Conservation (phyloP, 2,329 filamentous ascomycete species). For the Sarocladium brachiariae region DNA sequence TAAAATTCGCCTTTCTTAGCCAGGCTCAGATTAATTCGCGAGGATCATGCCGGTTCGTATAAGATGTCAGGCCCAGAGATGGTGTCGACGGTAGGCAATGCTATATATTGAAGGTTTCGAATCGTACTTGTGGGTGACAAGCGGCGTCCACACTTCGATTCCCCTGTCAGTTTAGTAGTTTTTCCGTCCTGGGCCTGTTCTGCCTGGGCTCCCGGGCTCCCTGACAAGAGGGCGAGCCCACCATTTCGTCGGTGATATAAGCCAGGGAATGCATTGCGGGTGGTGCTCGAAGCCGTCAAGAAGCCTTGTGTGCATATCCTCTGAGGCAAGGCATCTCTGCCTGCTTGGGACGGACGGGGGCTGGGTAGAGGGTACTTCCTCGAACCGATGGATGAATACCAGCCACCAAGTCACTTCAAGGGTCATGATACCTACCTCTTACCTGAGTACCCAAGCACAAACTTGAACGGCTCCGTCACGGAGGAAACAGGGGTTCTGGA, state of each 20-base stretch:
- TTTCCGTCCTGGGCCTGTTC: background rate
- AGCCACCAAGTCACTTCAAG: background rate
- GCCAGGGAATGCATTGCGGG: conserved; percentile 3
- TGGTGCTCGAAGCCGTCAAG: conserved; percentile 9
- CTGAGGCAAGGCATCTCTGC: conserved; percentile 8
- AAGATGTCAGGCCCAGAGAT: conserved; percentile 7
- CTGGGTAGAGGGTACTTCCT: conserved; percentile 5
- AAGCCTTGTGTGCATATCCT: conserved; percentile 9
- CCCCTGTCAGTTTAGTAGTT: background rate
- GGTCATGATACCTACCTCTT: conserved; percentile 3
- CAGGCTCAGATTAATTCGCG: conserved; percentile 4
- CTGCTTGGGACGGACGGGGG: conserved; percentile 5
- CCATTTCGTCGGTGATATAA: conserved; percentile 9
- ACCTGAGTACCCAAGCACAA: too few species aligned
- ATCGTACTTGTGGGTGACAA: background rate
- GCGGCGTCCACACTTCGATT: background rate
- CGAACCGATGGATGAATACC: background rate
- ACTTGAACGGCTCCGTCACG: conserved; percentile 1
- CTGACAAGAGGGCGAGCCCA: conserved; percentile 1
- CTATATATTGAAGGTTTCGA: conserved; percentile 9
- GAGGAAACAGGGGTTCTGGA: conserved; percentile 8
- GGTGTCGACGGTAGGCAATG: conserved; percentile 9
- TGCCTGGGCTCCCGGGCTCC: conserved; percentile 3
- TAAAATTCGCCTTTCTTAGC: conserved; percentile 3
- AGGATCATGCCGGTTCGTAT: conserved; percentile 6